Conservation (phyloP, 768 basidiomycete species). For the Harrya chromipes region DNA sequence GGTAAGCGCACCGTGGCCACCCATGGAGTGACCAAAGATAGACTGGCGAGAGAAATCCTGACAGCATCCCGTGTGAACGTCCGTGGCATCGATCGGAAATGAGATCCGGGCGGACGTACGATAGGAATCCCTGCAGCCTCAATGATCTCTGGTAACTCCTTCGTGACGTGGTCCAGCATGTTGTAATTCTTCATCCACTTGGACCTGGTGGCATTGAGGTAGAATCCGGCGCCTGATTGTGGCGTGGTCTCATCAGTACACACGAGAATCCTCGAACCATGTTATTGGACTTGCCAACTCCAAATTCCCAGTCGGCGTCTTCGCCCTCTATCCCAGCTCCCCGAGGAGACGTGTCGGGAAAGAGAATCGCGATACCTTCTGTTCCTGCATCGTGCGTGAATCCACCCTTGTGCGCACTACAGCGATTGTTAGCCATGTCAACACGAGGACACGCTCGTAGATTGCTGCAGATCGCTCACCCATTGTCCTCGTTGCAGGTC, state of each 20-base stretch:
- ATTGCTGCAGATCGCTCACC: constrained; percentile 43
- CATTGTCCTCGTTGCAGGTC: constrained; percentile 92
- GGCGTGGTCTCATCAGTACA: constrained; percentile 1
- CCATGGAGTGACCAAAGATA: constrained; percentile 97
- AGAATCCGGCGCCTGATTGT: constrained; percentile 79
- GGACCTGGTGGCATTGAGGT: constrained; percentile 83
- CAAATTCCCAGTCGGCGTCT: constrained; percentile 85
- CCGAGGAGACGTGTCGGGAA: constrained; percentile 95
- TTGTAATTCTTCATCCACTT: constrained; percentile 76
- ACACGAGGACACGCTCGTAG: not conserved
- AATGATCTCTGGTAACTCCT: constrained; percentile 82
- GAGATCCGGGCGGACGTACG: constrained; percentile 43
- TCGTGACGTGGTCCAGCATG: constrained; percentile 83
- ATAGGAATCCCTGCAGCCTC: constrained; percentile 72
- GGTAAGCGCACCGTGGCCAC: constrained; percentile 92
- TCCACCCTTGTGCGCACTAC: constrained; percentile 87
- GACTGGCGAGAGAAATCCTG: constrained; percentile 84
- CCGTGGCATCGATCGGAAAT: not conserved
- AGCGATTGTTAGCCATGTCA: not conserved
- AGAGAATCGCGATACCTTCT: constrained; percentile 82
- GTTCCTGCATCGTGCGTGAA: constrained; percentile 84
- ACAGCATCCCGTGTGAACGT: not conserved
- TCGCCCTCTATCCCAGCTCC: constrained; percentile 86
- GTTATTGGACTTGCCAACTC: constrained; percentile 51
- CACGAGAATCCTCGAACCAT: not conserved